These are phyloP conservation scores for Bipolaris cookei DNA, from an alignment of 2,329 filamentous ascomycete genomes.

Conservation along the genomic window DNA sequence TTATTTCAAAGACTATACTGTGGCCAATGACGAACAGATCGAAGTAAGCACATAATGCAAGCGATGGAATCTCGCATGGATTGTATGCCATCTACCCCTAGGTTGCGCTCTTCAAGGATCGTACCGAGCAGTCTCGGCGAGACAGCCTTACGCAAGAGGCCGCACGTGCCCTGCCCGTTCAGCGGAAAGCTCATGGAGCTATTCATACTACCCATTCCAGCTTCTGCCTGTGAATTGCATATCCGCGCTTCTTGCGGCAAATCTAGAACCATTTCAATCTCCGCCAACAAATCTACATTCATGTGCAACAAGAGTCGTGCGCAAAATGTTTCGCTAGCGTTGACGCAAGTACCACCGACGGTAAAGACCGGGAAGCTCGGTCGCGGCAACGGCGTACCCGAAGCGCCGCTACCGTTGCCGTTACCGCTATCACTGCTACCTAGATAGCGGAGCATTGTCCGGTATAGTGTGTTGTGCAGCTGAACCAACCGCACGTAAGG, in stretches of 20 bases:
- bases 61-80: constrained; percentile 4
- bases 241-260: constrained; percentile 2
- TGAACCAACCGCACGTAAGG: constrained; percentile 3
- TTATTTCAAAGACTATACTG: background rate
- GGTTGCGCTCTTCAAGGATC: constrained; percentile 3
- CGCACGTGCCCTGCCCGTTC: background rate
- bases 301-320: background rate
- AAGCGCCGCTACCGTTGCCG: background rate
- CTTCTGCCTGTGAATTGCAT: background rate
- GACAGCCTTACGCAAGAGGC: background rate
- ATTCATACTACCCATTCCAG: background rate
- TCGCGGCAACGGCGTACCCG: background rate
- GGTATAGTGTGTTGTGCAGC: constrained; percentile 3
- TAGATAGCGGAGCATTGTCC: constrained; percentile 3
- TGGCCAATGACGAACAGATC: background rate
- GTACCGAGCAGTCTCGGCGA: constrained; percentile 1
- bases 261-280: background rate
- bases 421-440: background rate
- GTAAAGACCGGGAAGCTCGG: background rate
- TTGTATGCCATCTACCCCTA: background rate
- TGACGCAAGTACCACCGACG: background rate
- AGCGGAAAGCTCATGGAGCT: background rate
- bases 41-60: background rate
- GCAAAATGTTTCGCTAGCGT: background rate
- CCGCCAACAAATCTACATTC: background rate